phyloP scores from a whole-genome alignment of 2,329 filamentous ascomycete species.

The Raffaelea ambrosiae region DNA sequence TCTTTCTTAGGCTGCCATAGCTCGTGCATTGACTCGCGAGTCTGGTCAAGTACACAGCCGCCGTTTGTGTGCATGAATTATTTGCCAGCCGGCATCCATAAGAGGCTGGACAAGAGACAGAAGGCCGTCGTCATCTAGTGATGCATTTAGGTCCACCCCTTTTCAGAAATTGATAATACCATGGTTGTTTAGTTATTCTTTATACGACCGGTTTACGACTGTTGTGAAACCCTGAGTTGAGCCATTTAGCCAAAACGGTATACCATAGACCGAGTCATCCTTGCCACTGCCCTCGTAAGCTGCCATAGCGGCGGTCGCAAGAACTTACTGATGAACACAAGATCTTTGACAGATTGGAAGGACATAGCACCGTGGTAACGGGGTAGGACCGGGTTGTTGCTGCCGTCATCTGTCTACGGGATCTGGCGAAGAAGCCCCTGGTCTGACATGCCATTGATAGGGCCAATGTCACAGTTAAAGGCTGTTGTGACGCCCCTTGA shows the following conservation, averaged over 20 bases:
- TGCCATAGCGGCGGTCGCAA: conserved; percentile 7
- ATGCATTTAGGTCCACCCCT: conserved; percentile 1
- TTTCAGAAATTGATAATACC: conserved; percentile 18
- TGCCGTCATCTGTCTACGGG: too few relatives aligned
- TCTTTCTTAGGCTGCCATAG: conserved; percentile 1
- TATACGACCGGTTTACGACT: conserved; percentile 7
- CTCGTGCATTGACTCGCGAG: conserved; percentile 7
- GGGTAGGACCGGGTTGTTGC: not conserved
- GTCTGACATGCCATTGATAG: conserved; percentile 4
- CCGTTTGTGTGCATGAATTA: conserved; percentile 12
- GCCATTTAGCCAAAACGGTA: conserved; percentile 10
- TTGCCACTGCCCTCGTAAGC: not conserved
- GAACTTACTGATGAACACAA: conserved; percentile 1
- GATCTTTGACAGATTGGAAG: conserved; percentile 2
- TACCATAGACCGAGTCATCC: conserved; percentile 5
- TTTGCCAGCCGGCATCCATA: conserved; percentile 10
- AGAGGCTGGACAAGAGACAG: conserved; percentile 8
- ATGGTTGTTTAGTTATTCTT: conserved; percentile 12
- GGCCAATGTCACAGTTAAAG: conserved; percentile 10
- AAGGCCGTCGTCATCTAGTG: conserved; percentile 8
- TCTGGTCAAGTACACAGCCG: conserved; percentile 8
- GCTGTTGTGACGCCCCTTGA: conserved; percentile 9
- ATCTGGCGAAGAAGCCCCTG: conserved; percentile 4
- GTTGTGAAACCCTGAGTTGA: conserved; percentile 10
- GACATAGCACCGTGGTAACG: conserved; percentile 7